phyloP scores from a whole-genome alignment of 441 rosid species.

The Euphorbia corollata region DNA sequence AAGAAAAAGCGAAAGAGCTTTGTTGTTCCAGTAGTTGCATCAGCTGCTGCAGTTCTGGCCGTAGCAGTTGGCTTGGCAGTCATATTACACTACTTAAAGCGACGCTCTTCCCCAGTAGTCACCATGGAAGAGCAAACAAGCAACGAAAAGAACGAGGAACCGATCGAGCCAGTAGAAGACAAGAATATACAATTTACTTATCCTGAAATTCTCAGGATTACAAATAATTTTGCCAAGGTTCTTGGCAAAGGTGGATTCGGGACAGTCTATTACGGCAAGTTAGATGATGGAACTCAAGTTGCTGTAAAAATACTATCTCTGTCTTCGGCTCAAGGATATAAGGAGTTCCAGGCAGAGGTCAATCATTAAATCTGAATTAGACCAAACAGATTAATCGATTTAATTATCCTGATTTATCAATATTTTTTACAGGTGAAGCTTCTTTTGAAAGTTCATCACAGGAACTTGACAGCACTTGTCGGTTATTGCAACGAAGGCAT shows the following conservation, averaged over 20 bases:
- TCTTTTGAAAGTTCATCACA: constrained; percentile 50
- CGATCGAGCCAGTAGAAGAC: not conserved
- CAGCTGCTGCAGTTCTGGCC: constrained; percentile 21
- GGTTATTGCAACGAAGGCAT: constrained; percentile 51
- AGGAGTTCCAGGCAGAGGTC: constrained; percentile 29
- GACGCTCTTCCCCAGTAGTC: not conserved
- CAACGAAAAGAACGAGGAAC: not conserved
- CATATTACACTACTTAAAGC: constrained; percentile 14
- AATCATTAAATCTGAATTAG: not conserved
- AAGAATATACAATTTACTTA: constrained; percentile 22
- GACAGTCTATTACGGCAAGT: constrained; percentile 28
- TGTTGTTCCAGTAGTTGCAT: constrained; percentile 31
- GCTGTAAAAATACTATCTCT: constrained; percentile 37
- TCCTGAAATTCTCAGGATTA: constrained; percentile 23
- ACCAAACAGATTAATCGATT: not conserved
- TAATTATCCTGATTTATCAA: not conserved
- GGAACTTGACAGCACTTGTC: constrained; percentile 38
- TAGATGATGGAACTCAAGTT: constrained; percentile 26
- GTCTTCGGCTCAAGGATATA: constrained; percentile 29
- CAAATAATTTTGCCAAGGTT: constrained; percentile 28
- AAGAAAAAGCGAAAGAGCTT: constrained; percentile 15
- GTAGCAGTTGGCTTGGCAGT: constrained; percentile 18
- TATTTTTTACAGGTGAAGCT: constrained; percentile 32
- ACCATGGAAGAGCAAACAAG: not conserved
- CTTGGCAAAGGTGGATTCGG: constrained; percentile 35